These are phyloP conservation scores for Entonaema liquescens DNA, from an alignment of 495 filamentous ascomycete species.

Conservation along the genomic window DNA sequence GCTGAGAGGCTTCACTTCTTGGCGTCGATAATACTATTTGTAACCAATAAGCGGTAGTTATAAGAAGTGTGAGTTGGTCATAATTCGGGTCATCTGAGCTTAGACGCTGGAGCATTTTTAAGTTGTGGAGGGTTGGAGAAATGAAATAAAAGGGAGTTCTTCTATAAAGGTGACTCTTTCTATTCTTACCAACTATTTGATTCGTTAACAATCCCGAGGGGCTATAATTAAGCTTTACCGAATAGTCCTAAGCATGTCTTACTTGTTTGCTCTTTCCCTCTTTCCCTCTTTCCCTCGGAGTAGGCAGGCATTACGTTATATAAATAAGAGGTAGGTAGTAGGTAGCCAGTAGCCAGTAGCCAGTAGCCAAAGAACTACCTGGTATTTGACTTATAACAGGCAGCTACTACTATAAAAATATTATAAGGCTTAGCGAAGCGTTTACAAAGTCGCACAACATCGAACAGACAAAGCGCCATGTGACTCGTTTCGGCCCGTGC, in stretches of 20 bases:
- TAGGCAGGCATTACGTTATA: not conserved
- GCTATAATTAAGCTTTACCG: not conserved
- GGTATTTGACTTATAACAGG: not conserved
- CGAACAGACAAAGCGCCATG: not conserved
- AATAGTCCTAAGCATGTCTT: not conserved
- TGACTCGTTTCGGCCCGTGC: not conserved
- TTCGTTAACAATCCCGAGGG: not conserved
- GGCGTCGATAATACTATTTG: constrained; percentile 7
- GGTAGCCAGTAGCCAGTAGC: not conserved
- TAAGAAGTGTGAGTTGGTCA: constrained; percentile 23
- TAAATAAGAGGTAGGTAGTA: too few relatives aligned
- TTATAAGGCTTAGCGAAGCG: not conserved
- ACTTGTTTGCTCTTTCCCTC: not conserved
- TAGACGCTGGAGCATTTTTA: not conserved
- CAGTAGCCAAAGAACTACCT: not conserved
- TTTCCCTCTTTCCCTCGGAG: not conserved
- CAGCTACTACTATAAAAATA: not conserved
- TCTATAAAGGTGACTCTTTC: not conserved
- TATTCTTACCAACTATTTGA: not conserved
- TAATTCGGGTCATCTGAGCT: constrained; percentile 20
- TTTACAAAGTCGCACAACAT: not conserved
- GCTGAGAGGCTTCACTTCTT: constrained; percentile 27
- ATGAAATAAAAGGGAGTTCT: not conserved
- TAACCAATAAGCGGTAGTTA: constrained; percentile 26
- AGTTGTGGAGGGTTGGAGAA: constrained; percentile 6